Base-by-base conservation (phyloP, 2,329 filamentous ascomycete species). In the Dothistroma pini region DNA sequence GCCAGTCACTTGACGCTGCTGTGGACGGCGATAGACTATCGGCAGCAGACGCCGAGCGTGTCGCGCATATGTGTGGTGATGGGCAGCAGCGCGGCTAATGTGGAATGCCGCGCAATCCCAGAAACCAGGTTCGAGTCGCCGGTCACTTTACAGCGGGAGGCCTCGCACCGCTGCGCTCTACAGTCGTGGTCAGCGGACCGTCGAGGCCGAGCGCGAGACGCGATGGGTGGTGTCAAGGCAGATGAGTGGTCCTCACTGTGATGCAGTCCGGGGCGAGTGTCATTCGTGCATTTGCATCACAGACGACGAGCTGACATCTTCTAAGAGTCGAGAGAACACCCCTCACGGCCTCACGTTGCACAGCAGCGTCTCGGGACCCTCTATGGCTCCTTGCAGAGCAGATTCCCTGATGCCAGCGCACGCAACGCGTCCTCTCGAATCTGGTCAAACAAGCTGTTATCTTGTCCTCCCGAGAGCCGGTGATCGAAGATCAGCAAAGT, bases 351-450 rank as follows among this genome's bases (percentile, higher is more conserved):
- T 58, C 54, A 50, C 55, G 66, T 69, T 19, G 59, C 34, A 67
- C 65, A 54, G 53, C 56, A 22, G 54, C 54, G 57, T 52, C 53
- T 56, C 29, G 51, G 55, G 52, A 63, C 59, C 56, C 60, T 61
- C 62, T 59, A 52, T 63, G 63, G 66, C 65, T 58, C 64, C 65
- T 66, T 70, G 68, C 68, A 65, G 63, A 25, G 34, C 34, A 32
- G 55, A 51, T 58, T 58, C 63, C 64, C 64, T 60, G 55, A 51
- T 62, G 64, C 62, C 66, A 66, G 58, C 63, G 66, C 66, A 68
- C 41, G 56, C 29, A 49, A 41, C 59, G 53, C 63, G 56, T 56
- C 60, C 54, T 55, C 31, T 58, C 41, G 47, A 62, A 65, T 68
- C 57, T 60, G 62, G 62, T 63, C 63, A 64, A 65, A 66, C 66